Conservation (phyloP, 371 early-diverging fungal genomes). For the Nematocida ironsii region DNA sequence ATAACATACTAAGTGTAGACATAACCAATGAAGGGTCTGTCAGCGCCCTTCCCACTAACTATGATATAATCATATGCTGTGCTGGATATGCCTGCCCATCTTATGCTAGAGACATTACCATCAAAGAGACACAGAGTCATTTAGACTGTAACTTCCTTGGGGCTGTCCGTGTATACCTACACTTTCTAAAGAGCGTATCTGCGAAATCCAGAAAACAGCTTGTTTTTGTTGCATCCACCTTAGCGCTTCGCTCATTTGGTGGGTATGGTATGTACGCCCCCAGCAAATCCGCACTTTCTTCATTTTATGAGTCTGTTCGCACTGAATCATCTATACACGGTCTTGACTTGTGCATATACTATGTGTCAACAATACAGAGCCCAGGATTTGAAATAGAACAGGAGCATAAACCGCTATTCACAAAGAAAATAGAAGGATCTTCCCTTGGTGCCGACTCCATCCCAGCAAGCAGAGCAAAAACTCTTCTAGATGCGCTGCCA, state of each 20-base stretch:
- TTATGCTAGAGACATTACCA: slow-evolving; percentile 74
- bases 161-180: slow-evolving; percentile 71
- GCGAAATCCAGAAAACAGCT: slow-evolving; percentile 71
- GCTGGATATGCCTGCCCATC: slow-evolving; percentile 77
- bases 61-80: slow-evolving; percentile 76
- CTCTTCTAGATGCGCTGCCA: slow-evolving; percentile 30
- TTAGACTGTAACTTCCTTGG: slow-evolving; percentile 79
- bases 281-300: slow-evolving; percentile 76
- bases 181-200: slow-evolving; percentile 5
- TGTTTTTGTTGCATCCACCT: slow-evolving; percentile 76
- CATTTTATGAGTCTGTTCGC: slow-evolving; percentile 74
- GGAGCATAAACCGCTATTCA: slow-evolving; percentile 76
- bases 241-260: slow-evolving; percentile 73
- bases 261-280: slow-evolving; percentile 80
- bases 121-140: slow-evolving; percentile 72
- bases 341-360: slow-evolving; percentile 77
- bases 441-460: not conserved
- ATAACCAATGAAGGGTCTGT: slow-evolving; percentile 48
- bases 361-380: slow-evolving; percentile 77
- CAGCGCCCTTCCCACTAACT: slow-evolving; percentile 29
- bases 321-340: slow-evolving; percentile 74
- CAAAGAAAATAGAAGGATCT: slow-evolving; percentile 75
- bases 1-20: slow-evolving; percentile 40
- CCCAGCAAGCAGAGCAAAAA: slow-evolving; percentile 39
- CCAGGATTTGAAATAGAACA: slow-evolving; percentile 78